Base-by-base conservation (phyloP, 768 basidiomycete species). In the Ephemerocybe angulata region DNA sequence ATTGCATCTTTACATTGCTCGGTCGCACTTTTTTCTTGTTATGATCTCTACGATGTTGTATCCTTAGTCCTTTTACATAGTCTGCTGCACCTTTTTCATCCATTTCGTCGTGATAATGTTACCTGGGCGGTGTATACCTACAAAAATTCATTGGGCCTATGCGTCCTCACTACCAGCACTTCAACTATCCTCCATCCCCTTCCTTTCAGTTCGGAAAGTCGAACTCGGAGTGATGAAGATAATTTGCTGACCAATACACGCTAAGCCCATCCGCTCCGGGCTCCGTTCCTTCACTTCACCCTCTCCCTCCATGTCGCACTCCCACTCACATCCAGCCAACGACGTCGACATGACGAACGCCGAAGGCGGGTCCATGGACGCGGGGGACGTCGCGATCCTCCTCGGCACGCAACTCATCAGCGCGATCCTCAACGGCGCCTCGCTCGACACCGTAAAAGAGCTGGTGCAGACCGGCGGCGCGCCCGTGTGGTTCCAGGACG, bases 401-500 rank as follows among this genome's bases (percentile, higher is more conserved):
- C 75, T 85, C 1, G 89, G 88, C 12, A 79, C 81, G 50, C 72
- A 72, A 1, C 76, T 91, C 56, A 81, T 90, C 57, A 57, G 75
- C 31, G 73, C 78, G 21, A 84, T 91, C 56, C 71, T 90, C 13
- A 73, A 75, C 41, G 65, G 73, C 21, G 67, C 71, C 51, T 66
- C 80, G 24, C 71, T 82, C 10, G 72, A 76, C 17, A 68, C 66
- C 15, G 72, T 89, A 51, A 73, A 76, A 58, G 65, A 65, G 13
- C 66, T 85, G 30, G 75, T 90, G 58, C 76, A 82, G 10, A 41
- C 15, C 7, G 76, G 75, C 4, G 90, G 86, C 17, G 88, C 92
- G 6, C 91, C 91, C 1, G 69, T 90, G 47, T 98, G 96, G 95
- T 93, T 87, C 65, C 93, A 97, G 69, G 88, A 88, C 65, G 81